phyloP scores from a whole-genome alignment of 1,139 yeast species.

The Nakaseomyces sp. region DNA sequence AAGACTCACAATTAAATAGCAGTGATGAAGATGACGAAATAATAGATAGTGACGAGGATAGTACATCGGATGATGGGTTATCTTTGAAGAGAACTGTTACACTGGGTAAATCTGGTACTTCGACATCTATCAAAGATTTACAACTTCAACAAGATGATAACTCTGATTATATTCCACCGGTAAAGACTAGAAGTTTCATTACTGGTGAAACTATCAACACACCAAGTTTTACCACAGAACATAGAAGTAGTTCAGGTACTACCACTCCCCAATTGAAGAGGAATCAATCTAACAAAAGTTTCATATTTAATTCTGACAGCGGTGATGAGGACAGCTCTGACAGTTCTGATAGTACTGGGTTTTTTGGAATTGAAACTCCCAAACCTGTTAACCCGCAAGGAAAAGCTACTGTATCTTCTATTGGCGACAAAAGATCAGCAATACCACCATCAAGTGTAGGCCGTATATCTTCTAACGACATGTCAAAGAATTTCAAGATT shows the following conservation, averaged over 20 bases:
- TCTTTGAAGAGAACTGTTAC: slow-evolving; percentile 25
- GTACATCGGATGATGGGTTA: slow-evolving; percentile 9
- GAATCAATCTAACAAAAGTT: slow-evolving; percentile 20
- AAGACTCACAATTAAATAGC: slow-evolving; percentile 17
- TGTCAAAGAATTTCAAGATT: slow-evolving; percentile 10
- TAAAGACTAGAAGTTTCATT: slow-evolving; percentile 25
- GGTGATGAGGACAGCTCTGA: slow-evolving; percentile 18
- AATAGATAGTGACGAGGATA: slow-evolving; percentile 8
- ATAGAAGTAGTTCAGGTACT: neutral
- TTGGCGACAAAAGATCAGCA: neutral
- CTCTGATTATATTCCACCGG: slow-evolving; percentile 7
- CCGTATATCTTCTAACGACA: slow-evolving; percentile 4
- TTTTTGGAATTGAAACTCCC: slow-evolving; percentile 12
- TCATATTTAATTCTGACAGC: slow-evolving; percentile 28
- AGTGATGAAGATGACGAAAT: slow-evolving; percentile 15
- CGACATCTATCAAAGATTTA: slow-evolving; percentile 23
- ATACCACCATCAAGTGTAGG: slow-evolving; percentile 1
- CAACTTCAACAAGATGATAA: slow-evolving; percentile 9
- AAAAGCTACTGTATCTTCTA: neutral
- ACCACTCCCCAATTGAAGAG: slow-evolving; percentile 10
- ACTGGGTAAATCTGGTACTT: slow-evolving; percentile 22
- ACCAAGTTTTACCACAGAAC: neutral
- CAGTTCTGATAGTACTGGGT: slow-evolving; percentile 10
- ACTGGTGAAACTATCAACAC: slow-evolving; percentile 17
- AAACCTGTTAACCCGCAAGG: slow-evolving; percentile 4